Evolutionary conservation across 331 rosid species (phyloP), one percentile per base, ranked within the genome.

Genomic region (Rhamnella rubrinervis): DNA sequence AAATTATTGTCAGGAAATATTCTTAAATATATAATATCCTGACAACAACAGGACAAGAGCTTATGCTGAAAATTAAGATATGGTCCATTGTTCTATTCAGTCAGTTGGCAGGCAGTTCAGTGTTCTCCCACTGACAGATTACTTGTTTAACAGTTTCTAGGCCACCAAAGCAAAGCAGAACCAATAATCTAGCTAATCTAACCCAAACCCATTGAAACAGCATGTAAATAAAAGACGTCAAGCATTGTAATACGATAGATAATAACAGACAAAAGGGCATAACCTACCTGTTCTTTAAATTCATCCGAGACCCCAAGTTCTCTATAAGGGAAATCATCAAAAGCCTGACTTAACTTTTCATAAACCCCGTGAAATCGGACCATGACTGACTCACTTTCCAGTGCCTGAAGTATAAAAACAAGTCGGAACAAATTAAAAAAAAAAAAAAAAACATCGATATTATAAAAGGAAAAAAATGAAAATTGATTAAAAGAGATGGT

Each of bases 221-320:
- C 18, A 26, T 16, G 1, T 11, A 65, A 65, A 23, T 47, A 8
- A 13, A 28, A 44, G 8, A 63, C 16, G 70, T 26, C 31, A 28
- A 49, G 70, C 58, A 25, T 31, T 7, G 12, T 23, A 15, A 38
- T 55, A 37, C 49, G 4, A 52, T 26, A 16, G 11, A 25, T 14
- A 16, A 55, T 1, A 16, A 31, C 35, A 16, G 58, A 53, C 2
- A 11, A 23, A 40, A 15, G 16, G 40, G 63, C 4, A 38, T 40
- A 41, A 49, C 31, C 26, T 31, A 86, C 97, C 91, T 91, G 91
- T 75, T 91, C 97, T 70, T 65, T 70, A 25, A 91, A 63, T 83
- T 91, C 97, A 67, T 91, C 88, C 0, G 97, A 84, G 37, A 88
- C 58, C 23, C 80, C 76, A 58, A 88, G 69, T 74, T 79, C 85